Evolutionary conservation across 176 grass and related monocot genomes (phyloP).

Genomic region (Triticum dicoccoides): DNA sequence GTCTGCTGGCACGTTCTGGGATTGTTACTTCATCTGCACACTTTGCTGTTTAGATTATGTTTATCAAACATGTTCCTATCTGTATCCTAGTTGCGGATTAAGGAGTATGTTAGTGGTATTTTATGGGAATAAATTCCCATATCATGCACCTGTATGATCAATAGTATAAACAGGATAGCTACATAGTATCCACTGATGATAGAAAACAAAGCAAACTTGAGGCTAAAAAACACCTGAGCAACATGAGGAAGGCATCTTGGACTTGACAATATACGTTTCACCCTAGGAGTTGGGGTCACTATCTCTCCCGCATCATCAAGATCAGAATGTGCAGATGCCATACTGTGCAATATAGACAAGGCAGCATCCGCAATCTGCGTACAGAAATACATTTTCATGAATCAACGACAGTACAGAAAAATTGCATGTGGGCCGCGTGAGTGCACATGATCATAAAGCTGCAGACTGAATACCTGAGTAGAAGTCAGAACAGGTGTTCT

Average conservation of each 20-base stretch:
- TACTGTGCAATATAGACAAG: constrained; percentile 85
- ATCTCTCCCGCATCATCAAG: constrained; percentile 98
- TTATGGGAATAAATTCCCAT: background rate
- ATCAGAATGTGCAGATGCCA: constrained; percentile 97
- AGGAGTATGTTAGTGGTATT: constrained; percentile 5
- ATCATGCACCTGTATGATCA: background rate
- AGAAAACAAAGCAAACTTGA: constrained; percentile 20
- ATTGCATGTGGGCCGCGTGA: background rate
- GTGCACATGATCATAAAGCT: constrained; percentile 6
- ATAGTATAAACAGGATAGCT: background rate
- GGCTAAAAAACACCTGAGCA: constrained; percentile 60
- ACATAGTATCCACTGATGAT: constrained; percentile 22
- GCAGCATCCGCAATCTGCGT: constrained; percentile 82
- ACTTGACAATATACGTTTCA: constrained; percentile 92
- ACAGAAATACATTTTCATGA: constrained; percentile 21
- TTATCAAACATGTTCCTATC: constrained; percentile 4
- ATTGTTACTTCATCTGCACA: constrained; percentile 13
- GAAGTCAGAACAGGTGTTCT: constrained; percentile 87
- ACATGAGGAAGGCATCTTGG: constrained; percentile 98
- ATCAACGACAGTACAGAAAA: background rate
- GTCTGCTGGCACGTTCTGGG: background rate
- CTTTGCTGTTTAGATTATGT: background rate
- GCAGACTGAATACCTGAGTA: constrained; percentile 67
- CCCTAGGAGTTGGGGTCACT: constrained; percentile 94
- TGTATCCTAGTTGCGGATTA: background rate